These are phyloP conservation scores for Piper betle DNA, from an alignment of 164 flowering plant species.

Conservation along the genomic window DNA sequence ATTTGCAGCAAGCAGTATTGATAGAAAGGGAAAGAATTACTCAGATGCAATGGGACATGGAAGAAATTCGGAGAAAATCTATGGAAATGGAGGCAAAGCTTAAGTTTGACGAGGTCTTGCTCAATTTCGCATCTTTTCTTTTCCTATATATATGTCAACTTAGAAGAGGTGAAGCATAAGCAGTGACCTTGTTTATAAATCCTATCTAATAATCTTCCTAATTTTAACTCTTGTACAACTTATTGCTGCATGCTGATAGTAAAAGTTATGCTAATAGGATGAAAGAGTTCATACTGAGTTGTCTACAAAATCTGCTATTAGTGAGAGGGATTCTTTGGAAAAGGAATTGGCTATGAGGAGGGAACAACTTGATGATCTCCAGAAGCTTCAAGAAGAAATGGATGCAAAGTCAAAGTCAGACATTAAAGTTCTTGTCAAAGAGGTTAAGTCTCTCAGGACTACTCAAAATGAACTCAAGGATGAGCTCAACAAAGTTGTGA, in stretches of 20 bases:
- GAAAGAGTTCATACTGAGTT: slow-evolving; percentile 25
- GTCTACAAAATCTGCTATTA: slow-evolving; percentile 18
- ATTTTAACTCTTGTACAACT: too few species aligned
- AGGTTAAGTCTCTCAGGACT: slow-evolving; percentile 78
- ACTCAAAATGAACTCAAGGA: slow-evolving; percentile 61
- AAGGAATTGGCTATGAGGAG: slow-evolving; percentile 59
- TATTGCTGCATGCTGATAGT: neutral
- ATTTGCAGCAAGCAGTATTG: slow-evolving; percentile 74
- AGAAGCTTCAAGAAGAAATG: slow-evolving; percentile 54
- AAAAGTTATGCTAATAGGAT: slow-evolving; percentile 25
- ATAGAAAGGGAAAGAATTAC: slow-evolving; percentile 83
- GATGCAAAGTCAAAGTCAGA: slow-evolving; percentile 80
- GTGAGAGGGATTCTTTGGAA: slow-evolving; percentile 34
- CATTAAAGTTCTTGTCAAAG: slow-evolving; percentile 87
- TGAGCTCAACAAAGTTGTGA: slow-evolving; percentile 41
- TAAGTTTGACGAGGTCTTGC: slow-evolving; percentile 52
- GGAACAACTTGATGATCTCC: slow-evolving; percentile 42
- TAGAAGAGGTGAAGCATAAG: too few species aligned
- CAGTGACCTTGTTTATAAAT: too few species aligned
- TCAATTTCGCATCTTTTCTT: neutral
- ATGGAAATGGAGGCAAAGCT: slow-evolving; percentile 73
- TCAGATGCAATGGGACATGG: slow-evolving; percentile 99
- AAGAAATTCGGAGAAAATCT: slow-evolving; percentile 71
- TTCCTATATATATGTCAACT: slow-evolving; percentile 32
- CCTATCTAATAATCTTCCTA: too few species aligned